A percentile compares a stretch with the other conserved stretches of the same genome.
Conservation (phyloP, 306 rosid species). For the Trifolium dubium region DNA sequence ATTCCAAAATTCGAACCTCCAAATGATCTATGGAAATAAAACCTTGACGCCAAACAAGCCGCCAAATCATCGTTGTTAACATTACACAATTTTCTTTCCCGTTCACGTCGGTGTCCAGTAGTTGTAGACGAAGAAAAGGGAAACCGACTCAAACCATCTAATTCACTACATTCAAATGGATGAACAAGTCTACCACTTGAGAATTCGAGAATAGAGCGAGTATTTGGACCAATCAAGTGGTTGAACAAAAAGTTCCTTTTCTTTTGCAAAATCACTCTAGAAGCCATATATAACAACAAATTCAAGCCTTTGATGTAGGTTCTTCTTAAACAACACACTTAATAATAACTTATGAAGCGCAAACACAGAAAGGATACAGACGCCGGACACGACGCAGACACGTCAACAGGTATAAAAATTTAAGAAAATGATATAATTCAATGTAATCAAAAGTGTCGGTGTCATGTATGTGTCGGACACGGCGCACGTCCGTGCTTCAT, state of each 20-base stretch:
- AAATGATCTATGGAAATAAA: slow-evolving; percentile 29
- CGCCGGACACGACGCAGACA: no score
- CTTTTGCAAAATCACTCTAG: slow-evolving; percentile 45
- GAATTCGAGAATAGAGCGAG: slow-evolving; percentile 47
- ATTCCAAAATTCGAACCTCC: slow-evolving; percentile 27
- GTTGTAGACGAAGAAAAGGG: slow-evolving; percentile 34
- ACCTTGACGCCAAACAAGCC: slow-evolving; percentile 2
- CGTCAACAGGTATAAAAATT: no score
- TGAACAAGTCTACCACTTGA: slow-evolving; percentile 40
- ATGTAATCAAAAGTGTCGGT: no score
- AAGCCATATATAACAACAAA: no score
- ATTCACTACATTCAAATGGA: slow-evolving; percentile 19
- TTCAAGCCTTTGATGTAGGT: no score
- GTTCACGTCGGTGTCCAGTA: slow-evolving; percentile 18
- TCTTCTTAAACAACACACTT: no score
- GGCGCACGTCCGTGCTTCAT: no score
- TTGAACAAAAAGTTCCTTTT: slow-evolving; percentile 44
- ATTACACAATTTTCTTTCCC: slow-evolving; percentile 14
- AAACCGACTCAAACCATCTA: slow-evolving; percentile 36
- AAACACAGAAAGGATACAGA: no score
- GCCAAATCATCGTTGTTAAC: slow-evolving; percentile 34
- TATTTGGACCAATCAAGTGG: slow-evolving; percentile 3
- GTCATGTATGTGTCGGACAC: no score
- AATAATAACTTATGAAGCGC: slow-evolving; percentile 38
- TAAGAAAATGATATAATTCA: no score